Base-by-base conservation (phyloP, 352 stramenopile genomes). In the Globisporangium paroecandrum region DNA sequence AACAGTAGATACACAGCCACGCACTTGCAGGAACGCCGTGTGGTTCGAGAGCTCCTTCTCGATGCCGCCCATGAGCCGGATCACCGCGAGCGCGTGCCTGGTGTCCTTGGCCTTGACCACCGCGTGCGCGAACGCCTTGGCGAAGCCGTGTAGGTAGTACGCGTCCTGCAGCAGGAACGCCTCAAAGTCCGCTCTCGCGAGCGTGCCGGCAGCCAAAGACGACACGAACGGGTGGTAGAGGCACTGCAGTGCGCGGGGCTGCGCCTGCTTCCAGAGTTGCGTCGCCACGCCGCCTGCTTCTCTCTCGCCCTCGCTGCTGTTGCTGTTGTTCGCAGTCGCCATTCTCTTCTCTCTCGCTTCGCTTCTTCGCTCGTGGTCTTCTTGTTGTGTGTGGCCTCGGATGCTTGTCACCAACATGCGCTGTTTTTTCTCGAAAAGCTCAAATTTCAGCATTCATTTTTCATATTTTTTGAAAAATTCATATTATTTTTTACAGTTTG, bases 161-260 rank as follows among this genome's bases (percentile, higher is more conserved):
- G 80, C 78, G 67, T 89, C 80, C 70, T 89, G 80, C 58, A 83
- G 67, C 62, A 89, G 62, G 56, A 84, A 89, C 46, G 71, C 67
- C 53, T 83, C 53, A 64, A 89, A 89, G 66, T 74, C 65, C 2
- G 60, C 46, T 18, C 34, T 49, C 0, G 70, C 64, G 53, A 89
- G 73, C 59, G 66, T 68, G 18, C 80, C 80, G 0, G 66, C 66
- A 4, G 69, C 78, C 55, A 89, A 65, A 7, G 65, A 67, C 22
- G 76, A 61, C 56, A 85, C 73, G 54, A 89, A 89, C 38, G 80
- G 78, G 69, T 89, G 80, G 78, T 79, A 89, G 43, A 89, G 64
- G 46, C 70, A 77, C 68, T 75, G 65, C 54, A 70, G 75, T 22
- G 74, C 72, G 27, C 71, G 69, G 25, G 55, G 57, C 47, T 73